A percentile compares a stretch with the other conserved stretches of the same genome.
Conservation (phyloP, 208 protist species). For the Leishmania turanica region DNA sequence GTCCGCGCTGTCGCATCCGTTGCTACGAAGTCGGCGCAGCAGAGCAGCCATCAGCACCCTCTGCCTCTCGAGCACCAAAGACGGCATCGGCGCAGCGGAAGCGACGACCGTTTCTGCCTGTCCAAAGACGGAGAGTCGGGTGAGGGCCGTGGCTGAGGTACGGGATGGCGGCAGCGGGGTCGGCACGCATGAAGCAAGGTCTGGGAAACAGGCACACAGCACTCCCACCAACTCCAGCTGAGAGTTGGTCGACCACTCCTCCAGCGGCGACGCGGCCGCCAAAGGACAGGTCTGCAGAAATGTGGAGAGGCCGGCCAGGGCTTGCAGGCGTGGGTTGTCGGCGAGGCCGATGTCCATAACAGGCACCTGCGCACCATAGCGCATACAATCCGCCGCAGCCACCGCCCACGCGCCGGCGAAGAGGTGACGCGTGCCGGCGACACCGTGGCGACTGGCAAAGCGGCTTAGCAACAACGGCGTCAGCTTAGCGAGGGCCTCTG, state of each 20-base stretch:
- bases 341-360: constrained; percentile 59
- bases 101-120: constrained; percentile 9
- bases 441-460: constrained; percentile 61
- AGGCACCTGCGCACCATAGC: constrained; percentile 45
- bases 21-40: constrained; percentile 20
- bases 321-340: constrained; percentile 33
- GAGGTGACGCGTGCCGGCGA: constrained; percentile 43
- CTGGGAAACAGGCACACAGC: constrained; percentile 52
- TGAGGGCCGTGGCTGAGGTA: constrained; percentile 10
- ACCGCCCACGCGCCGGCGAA: constrained; percentile 65
- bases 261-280: constrained; percentile 42
- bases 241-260: constrained; percentile 60
- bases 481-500: constrained; percentile 34
- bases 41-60: constrained; percentile 27
- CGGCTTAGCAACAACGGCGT: constrained; percentile 66
- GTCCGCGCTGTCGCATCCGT: constrained; percentile 21
- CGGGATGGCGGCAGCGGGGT: constrained; percentile 11
- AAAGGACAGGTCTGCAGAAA: constrained; percentile 69
- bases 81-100: background rate
- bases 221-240: constrained; percentile 58
- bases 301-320: constrained; percentile 40
- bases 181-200: constrained; percentile 17
- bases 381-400: constrained; percentile 53
- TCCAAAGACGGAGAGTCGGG: constrained; percentile 28
- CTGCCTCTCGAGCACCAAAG: constrained; percentile 26